Percentiles rank a stretch among this genome's conserved stretches.
These are phyloP conservation scores for Tetrapisispora nanseiensis DNA, from an alignment of 805 yeast genomes.

Conservation along the genomic window DNA sequence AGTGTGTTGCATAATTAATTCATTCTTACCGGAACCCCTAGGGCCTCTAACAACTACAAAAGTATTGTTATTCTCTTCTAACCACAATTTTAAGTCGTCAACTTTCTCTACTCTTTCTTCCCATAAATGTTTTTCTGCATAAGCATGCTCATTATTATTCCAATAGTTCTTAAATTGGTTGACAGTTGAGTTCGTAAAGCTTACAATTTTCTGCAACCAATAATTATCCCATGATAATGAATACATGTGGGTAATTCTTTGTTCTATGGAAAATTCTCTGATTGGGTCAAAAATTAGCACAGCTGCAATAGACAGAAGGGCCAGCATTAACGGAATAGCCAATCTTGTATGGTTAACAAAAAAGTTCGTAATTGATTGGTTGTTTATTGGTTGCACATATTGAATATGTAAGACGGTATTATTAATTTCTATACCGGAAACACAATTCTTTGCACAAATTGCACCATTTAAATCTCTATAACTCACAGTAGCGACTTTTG, in stretches of 20 bases:
- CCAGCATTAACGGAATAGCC: conserved; percentile 69
- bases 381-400: conserved; percentile 43
- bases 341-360: conserved; percentile 71
- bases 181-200: conserved; percentile 32
- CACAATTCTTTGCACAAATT: conserved; percentile 80
- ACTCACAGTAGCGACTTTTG: conserved; percentile 43
- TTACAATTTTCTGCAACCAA: conserved; percentile 28
- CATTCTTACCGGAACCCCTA: conserved; percentile 88
- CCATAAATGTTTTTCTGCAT: conserved; percentile 40
- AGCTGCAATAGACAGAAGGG: conserved; percentile 69
- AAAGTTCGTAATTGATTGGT: conserved; percentile 36
- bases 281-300: conserved; percentile 89
- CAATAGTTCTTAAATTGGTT: conserved; percentile 30
- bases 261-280: conserved; percentile 66
- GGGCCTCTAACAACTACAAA: conserved; percentile 90
- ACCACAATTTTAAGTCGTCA: conserved; percentile 63
- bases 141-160: conserved; percentile 25
- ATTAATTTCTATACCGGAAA: conserved; percentile 64
- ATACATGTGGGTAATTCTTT: conserved; percentile 55
- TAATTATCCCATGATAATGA: conserved; percentile 40
- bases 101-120: conserved; percentile 59
- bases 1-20: conserved; percentile 60
- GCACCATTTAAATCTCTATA: conserved; percentile 58
- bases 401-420: conserved; percentile 64
- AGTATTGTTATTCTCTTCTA: conserved; percentile 81